Conservation (phyloP, 2,329 filamentous ascomycete genomes). For the Ambrosiella xylebori region DNA sequence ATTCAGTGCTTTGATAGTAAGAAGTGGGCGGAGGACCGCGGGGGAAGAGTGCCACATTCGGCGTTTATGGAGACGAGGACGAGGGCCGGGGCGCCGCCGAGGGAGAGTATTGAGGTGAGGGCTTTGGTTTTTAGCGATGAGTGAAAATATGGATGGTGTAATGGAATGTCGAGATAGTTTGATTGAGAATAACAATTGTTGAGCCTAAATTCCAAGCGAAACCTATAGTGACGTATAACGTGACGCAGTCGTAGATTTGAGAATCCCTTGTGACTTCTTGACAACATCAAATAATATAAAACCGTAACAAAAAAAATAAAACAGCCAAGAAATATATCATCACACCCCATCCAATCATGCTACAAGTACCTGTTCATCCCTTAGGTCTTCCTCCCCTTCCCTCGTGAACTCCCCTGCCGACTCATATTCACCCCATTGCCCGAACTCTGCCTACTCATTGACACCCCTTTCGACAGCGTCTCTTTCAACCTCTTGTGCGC, state of each 20-base stretch:
- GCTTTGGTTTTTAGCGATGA: conserved; percentile 59
- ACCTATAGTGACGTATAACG: no score
- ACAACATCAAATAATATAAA: no score
- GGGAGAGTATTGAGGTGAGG: conserved; percentile 82
- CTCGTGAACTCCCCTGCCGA: conserved; percentile 33
- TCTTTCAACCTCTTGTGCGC: conserved; percentile 32
- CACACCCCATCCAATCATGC: not conserved
- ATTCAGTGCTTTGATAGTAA: conserved; percentile 66
- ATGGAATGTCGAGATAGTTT: not conserved
- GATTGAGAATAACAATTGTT: not conserved
- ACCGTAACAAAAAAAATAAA: no score
- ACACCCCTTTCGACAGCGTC: conserved; percentile 23
- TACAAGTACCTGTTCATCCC: not conserved
- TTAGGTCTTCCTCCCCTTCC: conserved; percentile 25
- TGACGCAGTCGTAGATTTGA: no score
- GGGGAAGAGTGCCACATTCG: conserved; percentile 49
- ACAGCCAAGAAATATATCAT: not conserved
- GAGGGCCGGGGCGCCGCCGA: conserved; percentile 46
- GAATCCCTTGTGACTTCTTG: no score
- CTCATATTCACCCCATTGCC: conserved; percentile 40
- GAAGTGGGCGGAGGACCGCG: conserved; percentile 32
- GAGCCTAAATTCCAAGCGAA: not conserved
- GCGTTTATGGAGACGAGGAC: conserved; percentile 66
- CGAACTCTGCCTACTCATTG: conserved; percentile 41
- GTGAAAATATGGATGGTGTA: not conserved